Conservation (phyloP, 768 basidiomycete species). For the Amanita pseudoporphyria region DNA sequence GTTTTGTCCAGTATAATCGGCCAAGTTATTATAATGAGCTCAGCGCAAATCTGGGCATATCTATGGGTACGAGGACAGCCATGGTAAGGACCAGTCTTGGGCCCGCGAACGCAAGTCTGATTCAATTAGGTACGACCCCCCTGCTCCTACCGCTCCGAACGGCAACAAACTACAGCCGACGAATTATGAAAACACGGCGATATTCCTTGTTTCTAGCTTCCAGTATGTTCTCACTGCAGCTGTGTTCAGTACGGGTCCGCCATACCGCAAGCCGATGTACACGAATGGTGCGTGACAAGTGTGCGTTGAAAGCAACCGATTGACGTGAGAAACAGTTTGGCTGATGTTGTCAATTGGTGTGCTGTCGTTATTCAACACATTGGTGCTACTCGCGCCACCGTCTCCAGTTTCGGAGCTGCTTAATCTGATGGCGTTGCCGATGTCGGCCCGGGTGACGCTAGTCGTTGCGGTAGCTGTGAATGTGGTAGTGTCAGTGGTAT, state of each 20-base stretch:
- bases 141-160: constrained; percentile 36
- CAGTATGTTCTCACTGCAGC: constrained; percentile 97
- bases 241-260: constrained; percentile 96
- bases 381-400: constrained; percentile 71
- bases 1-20: constrained; percentile 90
- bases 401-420: constrained; percentile 48
- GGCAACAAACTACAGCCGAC: constrained; percentile 69
- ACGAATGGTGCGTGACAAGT: constrained; percentile 64
- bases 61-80: constrained; percentile 78
- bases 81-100: constrained; percentile 45
- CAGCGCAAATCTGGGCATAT: constrained; percentile 80
- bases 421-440: constrained; percentile 68
- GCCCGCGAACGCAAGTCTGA: background rate
- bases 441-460: constrained; percentile 59
- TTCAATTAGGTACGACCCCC: constrained; percentile 65
- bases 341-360: constrained; percentile 69
- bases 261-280: constrained; percentile 92
- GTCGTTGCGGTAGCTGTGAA: constrained; percentile 60
- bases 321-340: constrained; percentile 41
- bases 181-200: constrained; percentile 86
- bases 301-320: background rate
- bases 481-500: constrained; percentile 57
- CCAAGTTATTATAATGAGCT: constrained; percentile 80
- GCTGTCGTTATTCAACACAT: constrained; percentile 63
- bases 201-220: constrained; percentile 95